Evolutionary conservation across 2,329 filamentous ascomycete genomes (phyloP).

Genomic region (Nectriaceae sp.): DNA sequence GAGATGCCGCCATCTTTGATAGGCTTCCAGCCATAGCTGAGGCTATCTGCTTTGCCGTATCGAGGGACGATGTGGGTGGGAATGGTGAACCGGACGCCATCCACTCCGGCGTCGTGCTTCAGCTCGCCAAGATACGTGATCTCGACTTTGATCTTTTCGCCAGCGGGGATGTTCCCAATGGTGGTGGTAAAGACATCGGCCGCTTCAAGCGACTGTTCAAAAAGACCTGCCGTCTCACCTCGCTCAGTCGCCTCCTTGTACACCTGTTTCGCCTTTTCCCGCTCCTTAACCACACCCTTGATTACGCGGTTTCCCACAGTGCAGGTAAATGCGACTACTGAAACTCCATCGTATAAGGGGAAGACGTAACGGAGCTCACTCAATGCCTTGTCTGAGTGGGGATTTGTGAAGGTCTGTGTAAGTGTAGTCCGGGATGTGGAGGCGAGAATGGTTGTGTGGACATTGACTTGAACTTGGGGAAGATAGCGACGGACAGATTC

Average conservation of each 20-base stretch:
- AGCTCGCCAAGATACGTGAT: constrained; percentile 70
- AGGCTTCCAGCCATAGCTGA: constrained; percentile 1
- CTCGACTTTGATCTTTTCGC: constrained; percentile 57
- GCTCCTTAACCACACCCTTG: constrained; percentile 67
- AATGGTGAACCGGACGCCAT: constrained; percentile 69
- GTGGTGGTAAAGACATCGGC: constrained; percentile 69
- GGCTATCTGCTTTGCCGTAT: constrained; percentile 48
- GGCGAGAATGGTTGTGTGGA: constrained; percentile 62
- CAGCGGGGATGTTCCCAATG: constrained; percentile 66
- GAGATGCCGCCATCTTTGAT: constrained; percentile 20
- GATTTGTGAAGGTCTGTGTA: constrained; percentile 63
- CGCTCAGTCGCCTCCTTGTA: constrained; percentile 60
- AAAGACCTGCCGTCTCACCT: constrained; percentile 64
- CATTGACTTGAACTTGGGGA: constrained; percentile 58
- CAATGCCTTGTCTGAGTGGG: constrained; percentile 33
- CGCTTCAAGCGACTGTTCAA: constrained; percentile 61
- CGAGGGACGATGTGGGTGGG: constrained; percentile 68
- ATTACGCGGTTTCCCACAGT: constrained; percentile 61
- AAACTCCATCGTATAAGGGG: constrained; percentile 72
- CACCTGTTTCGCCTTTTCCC: constrained; percentile 58
- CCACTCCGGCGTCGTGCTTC: constrained; percentile 68
- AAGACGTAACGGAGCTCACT: constrained; percentile 65
- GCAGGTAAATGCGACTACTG: constrained; percentile 68
- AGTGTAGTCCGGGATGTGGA: constrained; percentile 50
- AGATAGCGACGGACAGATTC: constrained; percentile 44